Conservation (phyloP, 2,329 filamentous ascomycete genomes). For the Amauroascus verrucosus region DNA sequence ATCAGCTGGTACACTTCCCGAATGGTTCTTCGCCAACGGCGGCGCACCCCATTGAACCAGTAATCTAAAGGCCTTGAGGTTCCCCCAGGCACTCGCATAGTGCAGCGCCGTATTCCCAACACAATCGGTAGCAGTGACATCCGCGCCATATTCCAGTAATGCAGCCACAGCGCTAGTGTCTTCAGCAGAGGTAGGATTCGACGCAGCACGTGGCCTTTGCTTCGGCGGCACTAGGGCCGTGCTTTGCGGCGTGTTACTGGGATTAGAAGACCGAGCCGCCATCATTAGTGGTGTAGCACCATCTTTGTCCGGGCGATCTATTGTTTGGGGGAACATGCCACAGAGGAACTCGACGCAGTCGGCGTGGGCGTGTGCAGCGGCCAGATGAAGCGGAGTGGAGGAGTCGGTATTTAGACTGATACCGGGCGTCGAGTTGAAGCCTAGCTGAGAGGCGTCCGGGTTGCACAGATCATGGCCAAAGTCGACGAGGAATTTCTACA, state of each 20-base stretch:
- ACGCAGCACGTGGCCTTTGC: slow-evolving; percentile 15
- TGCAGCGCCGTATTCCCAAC: slow-evolving; percentile 81
- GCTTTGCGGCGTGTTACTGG: slow-evolving; percentile 14
- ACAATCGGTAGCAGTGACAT: slow-evolving; percentile 51
- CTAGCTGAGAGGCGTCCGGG: slow-evolving; percentile 20
- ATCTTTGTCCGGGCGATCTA: slow-evolving; percentile 54
- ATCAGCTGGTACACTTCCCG: slow-evolving; percentile 72
- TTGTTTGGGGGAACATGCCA: slow-evolving; percentile 51
- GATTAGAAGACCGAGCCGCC: slow-evolving; percentile 27
- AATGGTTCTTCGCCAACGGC: slow-evolving; percentile 59
- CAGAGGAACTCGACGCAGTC: slow-evolving; percentile 64
- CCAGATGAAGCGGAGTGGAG: slow-evolving; percentile 74
- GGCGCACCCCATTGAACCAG: slow-evolving; percentile 70
- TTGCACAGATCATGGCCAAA: slow-evolving; percentile 60
- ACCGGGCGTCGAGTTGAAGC: slow-evolving; percentile 32
- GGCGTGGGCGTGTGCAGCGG: slow-evolving; percentile 57
- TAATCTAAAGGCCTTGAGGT: slow-evolving; percentile 65
- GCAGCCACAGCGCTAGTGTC: slow-evolving; percentile 22
- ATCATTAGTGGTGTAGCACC: slow-evolving; percentile 47
- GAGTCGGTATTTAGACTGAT: slow-evolving; percentile 69
- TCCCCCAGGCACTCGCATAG: slow-evolving; percentile 73
- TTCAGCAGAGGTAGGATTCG: slow-evolving; percentile 20
- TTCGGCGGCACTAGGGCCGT: slow-evolving; percentile 21
- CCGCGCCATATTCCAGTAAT: slow-evolving; percentile 26
- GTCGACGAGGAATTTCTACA: slow-evolving; percentile 54